Evolutionary conservation across 2,329 filamentous ascomycete species (phyloP), one percentile per base, ranked within the genome.

Genomic region (Dothistroma septosporum): DNA sequence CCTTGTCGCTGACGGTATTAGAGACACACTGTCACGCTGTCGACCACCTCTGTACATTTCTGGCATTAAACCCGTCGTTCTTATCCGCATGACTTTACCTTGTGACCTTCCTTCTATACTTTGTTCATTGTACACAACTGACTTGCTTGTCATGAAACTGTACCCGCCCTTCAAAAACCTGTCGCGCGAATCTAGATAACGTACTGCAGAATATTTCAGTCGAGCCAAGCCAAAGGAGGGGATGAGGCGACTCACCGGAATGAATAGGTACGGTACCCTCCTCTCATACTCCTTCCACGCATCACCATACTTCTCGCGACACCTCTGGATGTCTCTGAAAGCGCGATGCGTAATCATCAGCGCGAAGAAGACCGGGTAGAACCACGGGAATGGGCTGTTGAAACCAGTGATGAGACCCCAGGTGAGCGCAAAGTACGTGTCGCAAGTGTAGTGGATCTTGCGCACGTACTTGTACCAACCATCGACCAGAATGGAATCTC

Each of bases 371-470:
- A 89, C 75, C 0, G 90, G 88, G 73, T 95, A 93, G 76, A 95
- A 94, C 90, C 91, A 95, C 0, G 91, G 91, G 77, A 93, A 92
- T 0, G 90, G 90, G 72, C 87, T 91, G 37, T 80, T 80, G 77
- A 93, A 92, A 11, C 90, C 90, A 2, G 88, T 91, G 67, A 93
- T 87, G n/a, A 92, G 76, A 24, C 87, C 90, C 90, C 90, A 94
- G 64, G 80, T 84, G 58, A 90, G 73, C 7, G 90, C 88, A 71
- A 93, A 93, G 78, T 84, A 92, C 5, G 88, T 76, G 74, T 94
- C 90, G 73, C 88, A 91, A 0, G 87, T 87, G 76, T 94, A 94
- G 76, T 93, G 89, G 37, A 74, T 71, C 71, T 76, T 76, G 60
- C 74, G 68, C 3, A 68, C 72, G 56, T 73, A 82, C 78, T 78